Percentiles rank a stretch among this genome's conserved stretches.
phyloP scores from a whole-genome alignment of 1,284 basidiomycete species.

The Sutorius eximius region DNA sequence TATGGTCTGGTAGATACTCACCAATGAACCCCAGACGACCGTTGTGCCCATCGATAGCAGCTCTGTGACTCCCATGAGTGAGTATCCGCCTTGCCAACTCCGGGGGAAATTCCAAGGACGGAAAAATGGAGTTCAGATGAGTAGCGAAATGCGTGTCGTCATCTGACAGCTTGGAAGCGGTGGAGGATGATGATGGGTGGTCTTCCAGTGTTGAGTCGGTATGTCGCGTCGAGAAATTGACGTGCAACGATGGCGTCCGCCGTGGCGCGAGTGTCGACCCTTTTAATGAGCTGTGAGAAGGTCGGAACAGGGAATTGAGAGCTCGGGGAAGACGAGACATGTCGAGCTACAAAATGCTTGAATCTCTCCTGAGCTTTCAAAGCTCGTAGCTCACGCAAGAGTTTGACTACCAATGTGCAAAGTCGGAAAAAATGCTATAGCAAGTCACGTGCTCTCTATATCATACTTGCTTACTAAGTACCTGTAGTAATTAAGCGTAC shows the following conservation, averaged over 20 bases:
- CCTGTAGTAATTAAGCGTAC: too few relatives aligned
- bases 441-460: conserved; percentile 20
- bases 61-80: conserved; percentile 71
- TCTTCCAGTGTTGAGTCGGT: background rate
- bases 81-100: conserved; percentile 70
- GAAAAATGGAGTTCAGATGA: conserved; percentile 63
- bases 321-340: conserved; percentile 26
- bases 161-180: background rate
- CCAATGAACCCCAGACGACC: conserved; percentile 69
- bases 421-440: conserved; percentile 6
- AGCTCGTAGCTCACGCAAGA: conserved; percentile 12
- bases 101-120: conserved; percentile 63
- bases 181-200: background rate
- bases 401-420: background rate
- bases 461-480: background rate
- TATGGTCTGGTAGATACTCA: conserved; percentile 31
- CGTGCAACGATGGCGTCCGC: conserved; percentile 8
- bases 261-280: conserved; percentile 9
- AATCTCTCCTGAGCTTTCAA: background rate
- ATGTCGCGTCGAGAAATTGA: conserved; percentile 19
- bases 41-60: conserved; percentile 67
- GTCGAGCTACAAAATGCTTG: background rate
- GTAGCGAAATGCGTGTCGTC: conserved; percentile 39
- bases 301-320: conserved; percentile 7
- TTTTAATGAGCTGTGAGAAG: conserved; percentile 13